phyloP scores from a whole-genome alignment of 257 asterid genomes.

The Nicotiana knightiana region DNA sequence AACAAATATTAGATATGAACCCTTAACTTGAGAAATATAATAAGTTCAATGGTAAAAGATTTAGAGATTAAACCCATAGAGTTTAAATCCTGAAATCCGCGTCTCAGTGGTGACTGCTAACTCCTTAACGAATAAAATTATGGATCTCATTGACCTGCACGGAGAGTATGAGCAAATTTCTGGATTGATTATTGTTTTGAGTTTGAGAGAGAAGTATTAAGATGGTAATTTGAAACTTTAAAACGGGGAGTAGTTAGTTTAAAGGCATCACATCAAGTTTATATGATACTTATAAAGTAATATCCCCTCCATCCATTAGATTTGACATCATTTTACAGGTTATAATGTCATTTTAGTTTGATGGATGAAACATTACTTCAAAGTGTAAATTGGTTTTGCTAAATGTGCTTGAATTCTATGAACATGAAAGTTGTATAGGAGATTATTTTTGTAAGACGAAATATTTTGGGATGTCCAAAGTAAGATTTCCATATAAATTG shows the following conservation, averaged over 20 bases:
- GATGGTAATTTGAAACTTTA: not conserved
- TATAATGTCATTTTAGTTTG: not conserved
- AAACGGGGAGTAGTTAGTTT: not conserved
- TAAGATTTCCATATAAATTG: not conserved
- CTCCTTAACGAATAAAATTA: not conserved
- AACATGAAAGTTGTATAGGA: not conserved
- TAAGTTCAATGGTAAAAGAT: too few species aligned
- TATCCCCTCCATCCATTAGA: not conserved
- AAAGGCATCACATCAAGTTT: not conserved
- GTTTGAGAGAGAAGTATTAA: not conserved
- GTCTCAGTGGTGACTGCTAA: not conserved
- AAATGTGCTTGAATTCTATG: slow-evolving; percentile 2
- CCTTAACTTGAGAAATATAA: too few species aligned
- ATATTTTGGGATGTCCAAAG: not conserved
- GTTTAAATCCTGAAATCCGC: too few species aligned
- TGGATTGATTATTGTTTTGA: not conserved
- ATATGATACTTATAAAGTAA: not conserved
- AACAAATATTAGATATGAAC: too few species aligned
- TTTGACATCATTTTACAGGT: not conserved
- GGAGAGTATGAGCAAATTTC: not conserved
- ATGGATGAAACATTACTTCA: not conserved
- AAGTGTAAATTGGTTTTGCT: not conserved
- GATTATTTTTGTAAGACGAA: not conserved
- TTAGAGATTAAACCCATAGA: too few species aligned
- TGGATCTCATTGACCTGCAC: not conserved